Evolutionary conservation across 768 basidiomycete species (phyloP).

Genomic region (Chalciporus chontae): DNA sequence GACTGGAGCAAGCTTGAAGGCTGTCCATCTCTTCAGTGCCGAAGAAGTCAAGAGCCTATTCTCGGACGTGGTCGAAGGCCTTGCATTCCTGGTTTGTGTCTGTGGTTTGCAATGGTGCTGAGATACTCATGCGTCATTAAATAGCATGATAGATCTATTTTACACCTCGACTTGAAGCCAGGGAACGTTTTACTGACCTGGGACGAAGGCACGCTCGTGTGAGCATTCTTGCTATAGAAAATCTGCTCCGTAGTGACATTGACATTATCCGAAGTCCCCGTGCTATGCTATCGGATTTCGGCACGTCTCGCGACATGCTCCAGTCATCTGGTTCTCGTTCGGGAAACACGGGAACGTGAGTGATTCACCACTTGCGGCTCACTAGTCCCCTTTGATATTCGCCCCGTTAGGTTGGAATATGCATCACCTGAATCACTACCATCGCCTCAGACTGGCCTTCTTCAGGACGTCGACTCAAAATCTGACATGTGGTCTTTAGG

Average conservation of each 20-base stretch:
- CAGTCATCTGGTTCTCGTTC: conserved; percentile 63
- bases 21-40: conserved; percentile 80
- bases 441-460: conserved; percentile 57
- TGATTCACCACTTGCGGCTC: conserved; percentile 7
- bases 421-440: conserved; percentile 86
- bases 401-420: conserved; percentile 65
- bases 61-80: conserved; percentile 79
- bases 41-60: conserved; percentile 83
- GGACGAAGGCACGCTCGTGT: conserved; percentile 86
- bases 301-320: conserved; percentile 90
- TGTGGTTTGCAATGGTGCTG: background rate
- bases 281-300: conserved; percentile 95
- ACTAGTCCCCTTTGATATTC: background rate
- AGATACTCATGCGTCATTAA: conserved; percentile 4
- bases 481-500: conserved; percentile 97
- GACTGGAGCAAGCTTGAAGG: conserved; percentile 47
- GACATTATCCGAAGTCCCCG: conserved; percentile 55
- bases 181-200: conserved; percentile 91
- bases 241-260: background rate
- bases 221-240: conserved; percentile 21
- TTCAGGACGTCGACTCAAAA: conserved; percentile 77
- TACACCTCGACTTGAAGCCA: conserved; percentile 93
- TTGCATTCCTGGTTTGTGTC: conserved; percentile 74
- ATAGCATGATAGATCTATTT: conserved; percentile 78
- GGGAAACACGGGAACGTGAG: conserved; percentile 94